A percentile compares a stretch with the other conserved stretches of the same genome.
These are phyloP conservation scores for Boletellus ananiceps DNA, from an alignment of 768 basidiomycete species.

Conservation along the genomic window DNA sequence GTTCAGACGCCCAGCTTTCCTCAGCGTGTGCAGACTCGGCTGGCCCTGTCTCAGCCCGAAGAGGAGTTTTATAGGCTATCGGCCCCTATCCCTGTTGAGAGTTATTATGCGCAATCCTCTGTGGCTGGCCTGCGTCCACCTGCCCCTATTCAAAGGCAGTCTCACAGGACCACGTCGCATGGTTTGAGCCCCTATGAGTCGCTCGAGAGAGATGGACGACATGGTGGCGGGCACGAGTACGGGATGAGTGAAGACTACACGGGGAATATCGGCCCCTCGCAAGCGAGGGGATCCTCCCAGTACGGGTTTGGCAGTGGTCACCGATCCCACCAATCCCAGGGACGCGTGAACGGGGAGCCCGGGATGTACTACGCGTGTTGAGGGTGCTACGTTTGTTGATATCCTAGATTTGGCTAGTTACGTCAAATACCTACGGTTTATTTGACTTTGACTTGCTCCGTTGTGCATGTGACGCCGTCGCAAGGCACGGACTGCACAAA, in stretches of 20 bases:
- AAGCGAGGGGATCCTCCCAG: not conserved
- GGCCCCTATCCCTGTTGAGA: not conserved
- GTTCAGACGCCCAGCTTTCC: conserved; percentile 4
- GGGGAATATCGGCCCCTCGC: not conserved
- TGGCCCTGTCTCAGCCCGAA: conserved; percentile 1
- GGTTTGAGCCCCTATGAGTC: not conserved
- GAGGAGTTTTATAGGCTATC: not conserved
- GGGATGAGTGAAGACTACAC: not conserved
- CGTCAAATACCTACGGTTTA: too few relatives aligned
- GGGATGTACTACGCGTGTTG: not conserved
- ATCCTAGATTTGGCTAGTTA: too few relatives aligned
- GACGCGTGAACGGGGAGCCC: not conserved
- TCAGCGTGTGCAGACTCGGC: conserved; percentile 10
- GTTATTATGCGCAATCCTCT: not conserved
- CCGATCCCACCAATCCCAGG: not conserved
- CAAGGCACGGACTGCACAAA: too few relatives aligned
- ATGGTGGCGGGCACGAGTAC: not conserved
- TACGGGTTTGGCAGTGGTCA: conserved; percentile 1
- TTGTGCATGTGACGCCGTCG: too few relatives aligned
- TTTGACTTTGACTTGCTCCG: too few relatives aligned
- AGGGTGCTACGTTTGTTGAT: not conserved
- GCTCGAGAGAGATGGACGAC: not conserved
- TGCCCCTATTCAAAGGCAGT: not conserved
- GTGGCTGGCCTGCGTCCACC: not conserved
- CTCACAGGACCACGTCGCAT: not conserved